Percentiles rank a stretch among this genome's conserved stretches.
Evolutionary conservation across 768 basidiomycete genomes (phyloP).

Genomic region (Russula compacta): DNA sequence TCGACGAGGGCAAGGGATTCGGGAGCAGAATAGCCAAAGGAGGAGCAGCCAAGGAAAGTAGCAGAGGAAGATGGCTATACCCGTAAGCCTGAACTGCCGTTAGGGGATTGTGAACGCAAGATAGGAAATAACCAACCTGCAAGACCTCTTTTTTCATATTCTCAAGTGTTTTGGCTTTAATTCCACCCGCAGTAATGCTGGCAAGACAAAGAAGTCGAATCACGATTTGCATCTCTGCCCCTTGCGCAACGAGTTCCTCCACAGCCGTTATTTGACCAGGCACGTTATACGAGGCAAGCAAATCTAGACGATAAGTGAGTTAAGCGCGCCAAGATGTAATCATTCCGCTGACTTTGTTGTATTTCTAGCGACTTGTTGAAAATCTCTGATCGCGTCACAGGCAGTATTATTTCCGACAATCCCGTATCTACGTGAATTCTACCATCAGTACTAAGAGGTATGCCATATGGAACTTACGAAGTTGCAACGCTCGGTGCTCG

Average conservation of each 20-base stretch:
- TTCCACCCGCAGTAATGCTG: conserved; percentile 74
- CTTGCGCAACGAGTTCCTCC: conserved; percentile 84
- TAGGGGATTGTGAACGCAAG: conserved; percentile 2
- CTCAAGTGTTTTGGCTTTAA: conserved; percentile 81
- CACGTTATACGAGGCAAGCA: conserved; percentile 89
- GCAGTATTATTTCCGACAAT: conserved; percentile 84
- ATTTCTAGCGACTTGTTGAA: conserved; percentile 93
- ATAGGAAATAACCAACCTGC: conserved; percentile 39
- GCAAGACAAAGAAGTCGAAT: conserved; percentile 79
- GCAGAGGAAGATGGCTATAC: conserved; percentile 58
- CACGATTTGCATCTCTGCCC: conserved; percentile 71
- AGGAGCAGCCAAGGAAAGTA: conserved; percentile 55
- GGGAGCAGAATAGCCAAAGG: conserved; percentile 60
- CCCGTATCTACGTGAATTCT: conserved; percentile 63
- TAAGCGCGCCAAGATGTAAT: background rate
- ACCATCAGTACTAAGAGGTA: background rate
- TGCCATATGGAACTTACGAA: conserved; percentile 55
- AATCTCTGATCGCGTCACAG: conserved; percentile 72
- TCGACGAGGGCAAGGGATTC: conserved; percentile 53
- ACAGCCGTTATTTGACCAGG: conserved; percentile 73
- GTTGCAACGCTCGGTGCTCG: conserved; percentile 80
- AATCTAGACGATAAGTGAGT: conserved; percentile 42
- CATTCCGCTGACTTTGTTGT: conserved; percentile 66
- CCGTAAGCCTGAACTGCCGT: conserved; percentile 56
- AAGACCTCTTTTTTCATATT: conserved; percentile 86